Evolutionary conservation across 2,329 filamentous ascomycete genomes (phyloP), one percentile per base, ranked within the genome.

Genomic region (Helotiales sp.): DNA sequence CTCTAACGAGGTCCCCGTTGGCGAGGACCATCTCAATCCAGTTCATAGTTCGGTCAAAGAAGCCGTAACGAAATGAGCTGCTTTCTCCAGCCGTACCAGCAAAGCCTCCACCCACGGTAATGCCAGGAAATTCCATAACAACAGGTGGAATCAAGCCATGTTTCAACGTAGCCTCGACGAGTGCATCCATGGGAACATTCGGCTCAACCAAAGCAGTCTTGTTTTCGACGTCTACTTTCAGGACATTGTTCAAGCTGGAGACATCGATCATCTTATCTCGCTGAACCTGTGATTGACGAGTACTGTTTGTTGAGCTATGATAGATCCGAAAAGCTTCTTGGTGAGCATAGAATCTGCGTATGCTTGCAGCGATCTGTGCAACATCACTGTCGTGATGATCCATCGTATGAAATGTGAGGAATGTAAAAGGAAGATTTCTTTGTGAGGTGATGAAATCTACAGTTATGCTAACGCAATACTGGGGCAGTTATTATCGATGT

Each of bases 81-180:
- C 84, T 87, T 68, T 90, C 87, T 6, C 85, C 86, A 0, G 82
- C 80, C 0, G 85, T 88, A 1, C 86, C 86, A 2, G 84, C 78
- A 66, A 86, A 89, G 0, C 83, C 85, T 6, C 86, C 86, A 7
- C 86, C 86, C 0, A 81, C 81, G 0, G 87, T 90, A 60, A 89
- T 89, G 1, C 84, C 84, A 0, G 86, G 85, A 40, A 90, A 86
- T 64, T 89, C 87, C 81, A 88, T 88, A 7, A 89, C 84, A 0
- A 90, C 84, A 0, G 80, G 81, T 2, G 81, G 85, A 1, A 89
- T 69, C 0, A 89, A 72, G 0, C 80, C 80, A 44, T 82, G 68
- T 1, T 71, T 69, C 33, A 85, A 66, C 0, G 84, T 84, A 1
- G 79, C 81, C 50, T 79, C 75, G 1, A 88, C 79, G 0, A 90